Evolutionary conservation across 2,329 filamentous ascomycete species (phyloP).

Genomic region (Neonectria ditissima): DNA sequence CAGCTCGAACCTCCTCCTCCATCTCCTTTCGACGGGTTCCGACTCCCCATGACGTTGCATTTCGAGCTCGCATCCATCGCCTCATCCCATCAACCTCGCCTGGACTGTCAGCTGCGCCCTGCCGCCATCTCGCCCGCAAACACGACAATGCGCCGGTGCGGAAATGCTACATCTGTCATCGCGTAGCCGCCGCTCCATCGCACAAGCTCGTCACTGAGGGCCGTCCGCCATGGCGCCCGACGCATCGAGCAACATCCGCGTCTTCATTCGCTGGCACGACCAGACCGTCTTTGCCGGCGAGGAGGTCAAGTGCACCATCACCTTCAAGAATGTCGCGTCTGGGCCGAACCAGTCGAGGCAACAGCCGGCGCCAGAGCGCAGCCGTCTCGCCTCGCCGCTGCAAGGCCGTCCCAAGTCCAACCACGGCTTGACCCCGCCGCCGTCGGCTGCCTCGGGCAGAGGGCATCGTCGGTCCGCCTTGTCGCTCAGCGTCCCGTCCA

Average conservation of each 20-base stretch:
- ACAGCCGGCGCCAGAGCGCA: constrained; percentile 46
- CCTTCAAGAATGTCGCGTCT: constrained; percentile 86
- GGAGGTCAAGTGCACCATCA: constrained; percentile 94
- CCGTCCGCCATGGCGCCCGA: constrained; percentile 62
- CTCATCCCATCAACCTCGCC: constrained; percentile 21
- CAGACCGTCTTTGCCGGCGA: constrained; percentile 97
- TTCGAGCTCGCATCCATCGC: constrained; percentile 34
- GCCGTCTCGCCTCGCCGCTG: constrained; percentile 58
- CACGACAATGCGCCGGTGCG: constrained; percentile 37
- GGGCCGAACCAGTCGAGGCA: constrained; percentile 51
- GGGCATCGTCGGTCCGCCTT: constrained; percentile 75
- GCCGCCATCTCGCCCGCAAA: constrained; percentile 18
- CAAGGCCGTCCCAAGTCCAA: constrained; percentile 53
- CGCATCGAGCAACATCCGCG: constrained; percentile 79
- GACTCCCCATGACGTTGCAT: constrained; percentile 45
- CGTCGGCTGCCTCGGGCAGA: constrained; percentile 54
- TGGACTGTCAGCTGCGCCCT: constrained; percentile 3
- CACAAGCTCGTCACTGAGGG: constrained; percentile 49
- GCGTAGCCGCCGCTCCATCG: constrained; percentile 41
- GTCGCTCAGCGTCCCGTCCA: constrained; percentile 69
- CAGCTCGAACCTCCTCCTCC: constrained; percentile 45
- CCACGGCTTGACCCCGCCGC: constrained; percentile 59
- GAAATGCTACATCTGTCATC: constrained; percentile 48
- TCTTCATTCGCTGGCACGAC: constrained; percentile 95
- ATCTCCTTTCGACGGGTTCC: constrained; percentile 42